Evolutionary conservation across 306 rosid genomes (phyloP), one percentile per base, ranked within the genome.

Genomic region (Astragalus membranaceus): DNA sequence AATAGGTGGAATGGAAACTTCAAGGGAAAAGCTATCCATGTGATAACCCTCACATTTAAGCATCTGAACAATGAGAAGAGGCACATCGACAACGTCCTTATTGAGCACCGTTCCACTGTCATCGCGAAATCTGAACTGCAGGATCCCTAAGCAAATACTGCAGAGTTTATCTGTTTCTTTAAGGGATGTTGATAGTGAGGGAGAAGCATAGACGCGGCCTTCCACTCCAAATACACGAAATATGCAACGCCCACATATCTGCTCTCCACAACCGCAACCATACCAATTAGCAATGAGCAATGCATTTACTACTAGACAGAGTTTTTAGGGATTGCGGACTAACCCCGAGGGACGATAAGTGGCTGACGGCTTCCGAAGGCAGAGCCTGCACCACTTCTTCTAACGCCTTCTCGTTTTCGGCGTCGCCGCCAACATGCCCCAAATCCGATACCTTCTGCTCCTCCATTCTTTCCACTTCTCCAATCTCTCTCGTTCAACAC

Each of bases 241-340:
- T 77, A 93, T 80, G 88, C 98, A 93, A 47, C 86, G 85, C 47
- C 29, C 47, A 57, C 98, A 94, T 67, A 90, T 76, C 97, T 94
- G 83, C 5, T 11, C 6, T 3, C 41, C 7, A 5, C n/a, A 54
- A 54, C 9, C 26, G 8, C 11, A 12, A 9, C 14, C 39, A 53
- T 8, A 33, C 8, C 26, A 11, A 2, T 6, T n/a, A 41, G 16
- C 16, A 44, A 26, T 11, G 0, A 23, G 13, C 0, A 52, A 8
- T 13, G 5, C 7, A 36, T 2, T 14, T 26, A 10, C 17, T 4
- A 7, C 5, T 12, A 5, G 8, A 4, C 15, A 66, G 26, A 36
- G 33, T 1, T 35, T 26, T 13, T 1, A 10, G 8, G 8, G 15
- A 3, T 23, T 32, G 26, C 7, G 11, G 7, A n/a, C 3, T 3